A percentile compares a stretch with the other conserved stretches of the same genome.
These are phyloP conservation scores for Dendryphion nanum DNA, from an alignment of 2,329 filamentous ascomycete species.

Conservation along the genomic window DNA sequence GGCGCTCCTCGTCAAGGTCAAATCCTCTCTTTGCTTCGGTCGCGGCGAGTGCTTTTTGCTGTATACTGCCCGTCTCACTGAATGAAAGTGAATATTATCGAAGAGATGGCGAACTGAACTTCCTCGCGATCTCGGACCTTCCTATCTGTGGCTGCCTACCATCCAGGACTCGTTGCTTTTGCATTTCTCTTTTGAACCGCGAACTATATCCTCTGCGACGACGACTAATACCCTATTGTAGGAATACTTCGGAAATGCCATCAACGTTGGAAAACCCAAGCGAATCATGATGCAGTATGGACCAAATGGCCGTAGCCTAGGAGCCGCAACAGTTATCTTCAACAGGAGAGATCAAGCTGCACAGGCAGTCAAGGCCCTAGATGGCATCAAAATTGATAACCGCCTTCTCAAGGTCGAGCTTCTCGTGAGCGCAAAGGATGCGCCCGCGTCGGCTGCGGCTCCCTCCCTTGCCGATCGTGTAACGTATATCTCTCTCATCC, in stretches of 20 bases:
- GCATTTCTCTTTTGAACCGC: slow-evolving; percentile 11
- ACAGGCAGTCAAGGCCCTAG: slow-evolving; percentile 79
- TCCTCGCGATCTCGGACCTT: neutral
- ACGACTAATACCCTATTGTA: slow-evolving; percentile 69
- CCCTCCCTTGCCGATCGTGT: slow-evolving; percentile 77
- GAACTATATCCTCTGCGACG: slow-evolving; percentile 16
- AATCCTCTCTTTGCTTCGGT: too few relatives aligned
- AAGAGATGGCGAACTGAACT: too few relatives aligned
- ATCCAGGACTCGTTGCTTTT: slow-evolving; percentile 25
- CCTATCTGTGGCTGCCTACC: slow-evolving; percentile 2
- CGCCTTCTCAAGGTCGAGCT: slow-evolving; percentile 95
- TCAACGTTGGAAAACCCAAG: slow-evolving; percentile 89
- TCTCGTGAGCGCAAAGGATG: slow-evolving; percentile 73
- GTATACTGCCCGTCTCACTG: too few relatives aligned
- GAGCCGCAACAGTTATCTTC: slow-evolving; percentile 89
- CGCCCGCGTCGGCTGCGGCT: slow-evolving; percentile 65
- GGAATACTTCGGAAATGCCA: slow-evolving; percentile 91
- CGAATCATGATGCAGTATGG: slow-evolving; percentile 90
- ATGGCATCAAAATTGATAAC: slow-evolving; percentile 87
- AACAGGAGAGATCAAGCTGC: slow-evolving; percentile 74
- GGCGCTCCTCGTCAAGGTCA: too few relatives aligned
- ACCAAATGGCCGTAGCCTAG: slow-evolving; percentile 85
- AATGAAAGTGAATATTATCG: too few relatives aligned
- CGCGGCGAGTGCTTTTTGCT: too few relatives aligned
- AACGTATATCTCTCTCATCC: slow-evolving; percentile 55